Base-by-base conservation (phyloP, 1,284 basidiomycete species). In the Veloporphyrellus conicus region DNA sequence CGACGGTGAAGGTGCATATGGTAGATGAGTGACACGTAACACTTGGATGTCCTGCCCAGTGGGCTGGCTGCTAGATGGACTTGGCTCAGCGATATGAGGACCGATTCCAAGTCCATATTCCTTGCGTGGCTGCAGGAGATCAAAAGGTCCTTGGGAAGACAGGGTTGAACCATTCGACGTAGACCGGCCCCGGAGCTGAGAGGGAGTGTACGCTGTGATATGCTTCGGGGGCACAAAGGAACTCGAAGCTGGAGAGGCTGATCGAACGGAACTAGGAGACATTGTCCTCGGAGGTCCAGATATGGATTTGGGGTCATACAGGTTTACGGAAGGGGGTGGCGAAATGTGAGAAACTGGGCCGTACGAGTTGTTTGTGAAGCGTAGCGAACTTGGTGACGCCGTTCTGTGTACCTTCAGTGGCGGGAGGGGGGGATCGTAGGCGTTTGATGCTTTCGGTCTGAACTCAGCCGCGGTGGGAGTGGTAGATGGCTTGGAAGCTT, bases 401-500 rank as follows among this genome's bases (percentile, higher is more conserved):
- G 59, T 51, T 36, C 63, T 61, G 28, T 59, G 57, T 14, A 72
- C 67, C 58, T 76, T 79, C 16, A 73, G 70, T 6, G 76, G 71
- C 18, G 79, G 82, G 47, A 90, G 76, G 22, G 87, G 87, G 14
- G 87, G 87, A 54, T 90, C 87, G 56, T 90, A 90, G 1, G 88
- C 87, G 57, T 89, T 87, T 18, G 70, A 73, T 18, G 78, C 69
- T 63, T 81, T 84, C 15, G 85, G 83, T 45, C 87, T 66, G 62
- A 77, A 70, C 67, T 66, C 54, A 51, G 69, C 54, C 1, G 61
- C 60, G 1, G 71, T 57, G 28, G 73, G 67, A 5, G 70, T 60
- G 14, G 61, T 61, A 28, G 67, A 53, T 7, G 63, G 56, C 32
- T 75, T 69, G 6, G 73, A 64, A 42, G 60, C 47, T 29, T 61